Base-by-base conservation (phyloP, 108 stramenopile species). In the Chaetoceros muelleri region DNA sequence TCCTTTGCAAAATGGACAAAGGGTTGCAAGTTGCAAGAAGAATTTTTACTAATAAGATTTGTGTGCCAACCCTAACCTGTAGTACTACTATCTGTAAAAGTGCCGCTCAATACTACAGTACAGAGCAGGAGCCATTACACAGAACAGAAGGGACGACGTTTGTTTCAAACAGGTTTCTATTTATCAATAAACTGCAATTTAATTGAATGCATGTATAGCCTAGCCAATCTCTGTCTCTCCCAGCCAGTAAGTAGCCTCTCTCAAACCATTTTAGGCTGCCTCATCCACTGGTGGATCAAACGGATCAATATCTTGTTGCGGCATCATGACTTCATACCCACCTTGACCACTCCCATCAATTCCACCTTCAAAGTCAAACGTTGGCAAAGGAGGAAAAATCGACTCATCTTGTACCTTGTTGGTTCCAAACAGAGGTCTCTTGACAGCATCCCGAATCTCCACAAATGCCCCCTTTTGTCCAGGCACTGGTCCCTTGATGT, bases 381-480 rank as follows among this genome's bases (percentile, higher is more conserved):
- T 78, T 27, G 92, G 92, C 24, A 87, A 61, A 17, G 93, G 93
- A 44, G 90, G 90, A 48, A 83, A 74, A 22, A 62, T 60, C 27
- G 75, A 46, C 16, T 74, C 76, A 25, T 64, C 84, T 62, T 78
- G 46, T 19, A 82, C 77, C 51, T 78, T 76, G 30, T 77, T 77
- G 0, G 87, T 93, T 27, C 80, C 69, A 73, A 83, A 90, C 52
- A 87, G 58, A 1, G 87, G 87, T 34, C 70, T 69, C 60, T 95
- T 95, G 72, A 95, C 73, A 29, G 95, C 84, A 70, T 99, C 96
- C 19, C 82, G 77, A 44, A 99, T 79, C 53, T 95, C 85, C 3
- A 97, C 78, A 64, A 91, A 96, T 45, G 61, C 70, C 1, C 98
- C 98, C 67, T 81, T 91, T 30, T 89, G 72, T 8, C 98, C 98